Percentiles rank a stretch among this genome's conserved stretches.
Conservation (phyloP, 1,284 basidiomycete genomes). For the Ustilago loliicola region DNA sequence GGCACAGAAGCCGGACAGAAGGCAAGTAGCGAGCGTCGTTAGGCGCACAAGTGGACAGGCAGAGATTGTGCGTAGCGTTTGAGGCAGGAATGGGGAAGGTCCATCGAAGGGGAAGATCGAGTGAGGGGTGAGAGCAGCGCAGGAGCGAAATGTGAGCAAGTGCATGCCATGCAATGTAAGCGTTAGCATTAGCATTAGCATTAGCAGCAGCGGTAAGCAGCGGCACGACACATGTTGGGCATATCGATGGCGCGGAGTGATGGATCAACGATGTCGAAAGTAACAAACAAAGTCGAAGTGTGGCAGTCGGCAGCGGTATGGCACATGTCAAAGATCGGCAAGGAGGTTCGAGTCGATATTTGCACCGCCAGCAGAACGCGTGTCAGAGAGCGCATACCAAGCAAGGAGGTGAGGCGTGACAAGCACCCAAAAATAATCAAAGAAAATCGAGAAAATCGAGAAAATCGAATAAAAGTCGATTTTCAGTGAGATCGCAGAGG, state of each 20-base stretch:
- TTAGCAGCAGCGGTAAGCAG: neutral
- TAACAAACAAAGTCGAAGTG: slow-evolving; percentile 8
- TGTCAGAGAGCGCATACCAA: slow-evolving; percentile 36
- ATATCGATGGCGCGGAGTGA: slow-evolving; percentile 4
- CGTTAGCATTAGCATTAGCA: neutral
- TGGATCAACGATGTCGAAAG: slow-evolving; percentile 7
- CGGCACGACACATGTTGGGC: neutral
- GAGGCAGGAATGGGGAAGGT: neutral
- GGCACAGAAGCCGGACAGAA: slow-evolving; percentile 15
- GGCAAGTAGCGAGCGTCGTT: slow-evolving; percentile 6
- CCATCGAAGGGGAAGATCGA: neutral
- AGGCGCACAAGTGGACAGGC: slow-evolving; percentile 32
- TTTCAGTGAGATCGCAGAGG: neutral
- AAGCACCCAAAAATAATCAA: slow-evolving; percentile 6
- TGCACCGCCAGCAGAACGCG: slow-evolving; percentile 9
- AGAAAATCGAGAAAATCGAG: slow-evolving; percentile 5
- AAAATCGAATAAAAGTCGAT: slow-evolving; percentile 2
- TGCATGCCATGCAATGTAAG: neutral
- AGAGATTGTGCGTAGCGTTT: neutral
- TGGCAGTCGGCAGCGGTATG: slow-evolving; percentile 11
- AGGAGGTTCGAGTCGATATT: slow-evolving; percentile 13
- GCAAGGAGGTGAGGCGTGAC: slow-evolving; percentile 31
- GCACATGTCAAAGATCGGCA: slow-evolving; percentile 34
- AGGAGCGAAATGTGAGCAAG: slow-evolving; percentile 14
- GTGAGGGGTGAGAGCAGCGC: slow-evolving; percentile 1